Percentiles rank a stretch among this genome's conserved stretches.
Conservation (phyloP, 1,284 basidiomycete species). For the Macrocystidia cucumis region DNA sequence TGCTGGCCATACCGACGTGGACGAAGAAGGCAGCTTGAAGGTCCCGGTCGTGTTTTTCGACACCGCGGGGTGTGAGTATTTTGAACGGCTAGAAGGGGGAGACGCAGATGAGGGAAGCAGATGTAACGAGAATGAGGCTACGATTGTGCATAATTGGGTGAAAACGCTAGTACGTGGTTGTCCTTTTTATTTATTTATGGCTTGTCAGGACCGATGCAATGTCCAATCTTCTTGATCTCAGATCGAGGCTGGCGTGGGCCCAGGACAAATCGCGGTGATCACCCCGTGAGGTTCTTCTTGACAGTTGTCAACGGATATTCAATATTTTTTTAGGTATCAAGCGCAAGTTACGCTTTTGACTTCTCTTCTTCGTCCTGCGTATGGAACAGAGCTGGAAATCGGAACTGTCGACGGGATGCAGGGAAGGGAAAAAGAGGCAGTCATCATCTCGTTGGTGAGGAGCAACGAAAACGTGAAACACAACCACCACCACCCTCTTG, state of each 20-base stretch:
- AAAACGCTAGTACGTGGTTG: conserved; percentile 57
- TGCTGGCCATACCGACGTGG: conserved; percentile 47
- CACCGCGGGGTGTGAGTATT: conserved; percentile 90
- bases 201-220: conserved; percentile 1
- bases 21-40: conserved; percentile 61
- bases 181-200: background rate
- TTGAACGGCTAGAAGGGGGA: conserved; percentile 65
- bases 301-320: background rate
- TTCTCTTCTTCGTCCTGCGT: conserved; percentile 57
- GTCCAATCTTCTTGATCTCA: conserved; percentile 21
- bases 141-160: conserved; percentile 78
- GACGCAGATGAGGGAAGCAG: conserved; percentile 78
- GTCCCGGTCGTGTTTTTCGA: conserved; percentile 91
- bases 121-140: conserved; percentile 91
- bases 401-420: conserved; percentile 94
- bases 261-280: conserved; percentile 82
- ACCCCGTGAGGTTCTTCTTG: conserved; percentile 59
- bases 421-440: conserved; percentile 86
- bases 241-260: conserved; percentile 63
- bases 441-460: conserved; percentile 83
- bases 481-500: too few relatives aligned
- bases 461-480: conserved; percentile 72
- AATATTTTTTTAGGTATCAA: conserved; percentile 58
- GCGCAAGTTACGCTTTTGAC: conserved; percentile 83
- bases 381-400: conserved; percentile 74